Base-by-base conservation (phyloP, 768 basidiomycete species). In the Termitomyces sp. region DNA sequence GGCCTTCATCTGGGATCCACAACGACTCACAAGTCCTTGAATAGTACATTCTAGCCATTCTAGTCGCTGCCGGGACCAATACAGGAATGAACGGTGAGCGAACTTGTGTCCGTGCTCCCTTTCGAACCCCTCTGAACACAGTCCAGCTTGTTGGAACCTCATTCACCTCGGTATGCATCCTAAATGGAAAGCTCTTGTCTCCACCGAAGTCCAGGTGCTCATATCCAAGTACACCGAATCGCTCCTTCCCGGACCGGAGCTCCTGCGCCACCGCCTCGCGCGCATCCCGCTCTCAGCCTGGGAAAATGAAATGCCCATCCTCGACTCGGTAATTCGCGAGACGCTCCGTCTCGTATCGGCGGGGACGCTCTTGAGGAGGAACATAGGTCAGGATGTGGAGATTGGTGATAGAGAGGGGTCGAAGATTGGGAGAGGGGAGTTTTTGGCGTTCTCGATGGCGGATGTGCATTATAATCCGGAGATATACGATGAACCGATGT, bases 321-420 rank as follows among this genome's bases (percentile, higher is more conserved):
- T 76, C 35, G 76, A 77, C n/a, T 56, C 68, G 9, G 63, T 73
- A 25, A 69, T 77, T 25, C 71, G 74, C 14, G 76, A 78, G 59
- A 77, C 76, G 0, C 58, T 78, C 5, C 71, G 76, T 4, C 47
- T 77, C 8, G 65, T 66, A 0, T 16, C 67, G 16, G 64, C 63
- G 6, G 64, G 60, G 1, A 68, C 74, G 2, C 59, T 65, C 1
- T 61, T 76, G 23, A 70, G 76, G 14, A 64, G 77, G 0, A 77
- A 76, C 56, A 38, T 75, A 10, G 50, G 54, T 1, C 65, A 69
- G 8, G 71, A 72, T 31, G 40, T 75, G 1, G 45, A 54, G 0
- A 58, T 74, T n/a, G 17, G 6, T 19, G 66, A 62, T 2, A 7
- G 7, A 4, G 29, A 7, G 29, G 65, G 65, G 4, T 63, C 60